Conservation (phyloP, 495 filamentous ascomycete genomes). For the Cladorrhinum samala region DNA sequence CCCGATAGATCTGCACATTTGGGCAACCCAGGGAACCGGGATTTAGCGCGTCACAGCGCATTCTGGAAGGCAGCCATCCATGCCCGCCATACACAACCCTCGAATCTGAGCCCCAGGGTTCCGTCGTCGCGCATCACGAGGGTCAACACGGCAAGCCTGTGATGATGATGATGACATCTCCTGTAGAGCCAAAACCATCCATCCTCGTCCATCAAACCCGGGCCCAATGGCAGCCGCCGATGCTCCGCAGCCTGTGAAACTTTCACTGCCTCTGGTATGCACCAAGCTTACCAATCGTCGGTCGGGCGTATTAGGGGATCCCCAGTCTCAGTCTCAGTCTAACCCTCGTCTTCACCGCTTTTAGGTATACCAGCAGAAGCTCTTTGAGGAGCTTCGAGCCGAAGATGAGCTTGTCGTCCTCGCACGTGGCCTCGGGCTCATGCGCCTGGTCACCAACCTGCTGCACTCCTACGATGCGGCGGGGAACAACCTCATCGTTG, state of each 20-base stretch:
- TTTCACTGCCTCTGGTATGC: conserved; percentile 83
- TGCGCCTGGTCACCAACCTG: conserved; percentile 86
- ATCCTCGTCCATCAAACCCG: background rate
- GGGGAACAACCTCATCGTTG: conserved; percentile 82
- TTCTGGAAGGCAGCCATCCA: too few species aligned
- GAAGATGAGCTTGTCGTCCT: conserved; percentile 93
- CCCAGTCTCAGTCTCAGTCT: background rate
- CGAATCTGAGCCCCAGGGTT: background rate
- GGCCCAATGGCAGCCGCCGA: conserved; percentile 22
- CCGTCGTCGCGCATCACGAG: background rate
- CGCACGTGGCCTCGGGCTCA: conserved; percentile 83
- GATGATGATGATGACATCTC: too few species aligned
- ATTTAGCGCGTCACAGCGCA: background rate
- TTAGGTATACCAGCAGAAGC: conserved; percentile 76
- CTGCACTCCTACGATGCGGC: conserved; percentile 95
- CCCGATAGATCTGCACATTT: background rate
- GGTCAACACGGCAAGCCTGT: background rate
- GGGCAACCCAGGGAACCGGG: background rate
- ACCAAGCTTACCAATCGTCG: too few species aligned
- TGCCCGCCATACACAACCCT: background rate
- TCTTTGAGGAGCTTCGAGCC: conserved; percentile 80
- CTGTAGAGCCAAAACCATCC: too few species aligned
- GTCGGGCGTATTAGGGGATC: too few species aligned
- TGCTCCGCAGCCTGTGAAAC: conserved; percentile 64
- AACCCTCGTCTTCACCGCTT: background rate